Conservation (phyloP, 2,329 filamentous ascomycete species). For the Pseudogymnoascus verrucosus region DNA sequence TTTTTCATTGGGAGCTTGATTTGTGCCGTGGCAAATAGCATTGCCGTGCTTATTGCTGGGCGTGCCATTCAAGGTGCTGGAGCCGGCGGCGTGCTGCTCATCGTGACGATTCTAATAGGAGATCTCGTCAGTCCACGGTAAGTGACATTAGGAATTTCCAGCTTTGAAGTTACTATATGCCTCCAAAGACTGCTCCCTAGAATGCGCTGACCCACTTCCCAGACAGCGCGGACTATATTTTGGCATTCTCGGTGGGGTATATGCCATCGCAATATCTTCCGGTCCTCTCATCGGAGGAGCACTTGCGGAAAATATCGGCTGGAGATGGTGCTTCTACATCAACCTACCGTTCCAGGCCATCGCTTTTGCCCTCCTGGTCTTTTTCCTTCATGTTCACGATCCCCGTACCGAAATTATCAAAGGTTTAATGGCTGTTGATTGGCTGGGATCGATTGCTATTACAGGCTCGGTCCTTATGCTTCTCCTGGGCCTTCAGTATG, state of each 20-base stretch:
- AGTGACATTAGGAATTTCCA: slow-evolving; percentile 9
- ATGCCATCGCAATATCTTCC: slow-evolving; percentile 51
- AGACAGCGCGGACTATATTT: slow-evolving; percentile 50
- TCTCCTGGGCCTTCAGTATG: slow-evolving; percentile 58
- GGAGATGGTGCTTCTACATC: slow-evolving; percentile 52
- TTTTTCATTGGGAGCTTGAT: slow-evolving; percentile 57
- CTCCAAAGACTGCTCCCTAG: slow-evolving; percentile 9
- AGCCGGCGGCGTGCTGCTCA: slow-evolving; percentile 52
- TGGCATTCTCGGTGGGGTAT: slow-evolving; percentile 51
- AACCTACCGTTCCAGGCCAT: slow-evolving; percentile 41
- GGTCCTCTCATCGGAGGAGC: slow-evolving; percentile 55
- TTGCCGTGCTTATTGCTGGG: slow-evolving; percentile 53
- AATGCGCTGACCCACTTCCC: slow-evolving; percentile 7
- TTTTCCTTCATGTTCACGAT: slow-evolving; percentile 54
- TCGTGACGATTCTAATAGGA: slow-evolving; percentile 55
- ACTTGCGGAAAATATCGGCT: slow-evolving; percentile 50
- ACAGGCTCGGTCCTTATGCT: slow-evolving; percentile 61
- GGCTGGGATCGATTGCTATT: slow-evolving; percentile 37
- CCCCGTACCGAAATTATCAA: slow-evolving; percentile 11
- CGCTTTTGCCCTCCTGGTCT: slow-evolving; percentile 48
- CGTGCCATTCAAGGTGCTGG: slow-evolving; percentile 55
- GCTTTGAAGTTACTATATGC: slow-evolving; percentile 6
- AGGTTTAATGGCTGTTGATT: slow-evolving; percentile 11
- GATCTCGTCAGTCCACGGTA: slow-evolving; percentile 29
- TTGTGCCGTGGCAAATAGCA: slow-evolving; percentile 47